A percentile compares a stretch with the other conserved stretches of the same genome.
phyloP scores from a whole-genome alignment of 1,139 yeast genomes.

The Geotrichum macrosporum region DNA sequence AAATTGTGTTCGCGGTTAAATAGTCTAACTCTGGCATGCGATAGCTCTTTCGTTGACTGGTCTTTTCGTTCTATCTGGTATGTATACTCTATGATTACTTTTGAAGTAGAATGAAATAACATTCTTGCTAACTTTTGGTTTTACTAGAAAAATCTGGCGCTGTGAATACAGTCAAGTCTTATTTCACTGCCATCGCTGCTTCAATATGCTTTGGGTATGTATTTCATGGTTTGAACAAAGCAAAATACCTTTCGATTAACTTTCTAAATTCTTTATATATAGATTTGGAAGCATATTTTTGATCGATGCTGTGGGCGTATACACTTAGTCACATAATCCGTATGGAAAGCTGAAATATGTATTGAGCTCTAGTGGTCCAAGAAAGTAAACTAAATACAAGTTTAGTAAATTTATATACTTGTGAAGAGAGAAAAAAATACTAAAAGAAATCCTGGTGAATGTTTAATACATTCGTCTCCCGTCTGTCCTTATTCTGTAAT shows the following conservation, averaged over 20 bases:
- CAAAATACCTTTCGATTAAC: too few relatives aligned
- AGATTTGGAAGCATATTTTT: conserved; percentile 40
- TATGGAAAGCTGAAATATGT: conserved; percentile 12
- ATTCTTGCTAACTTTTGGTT: too few relatives aligned
- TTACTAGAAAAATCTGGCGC: conserved; percentile 24
- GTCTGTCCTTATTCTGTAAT: conserved; percentile 33
- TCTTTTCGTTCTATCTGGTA: conserved; percentile 18
- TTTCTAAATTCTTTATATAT: too few relatives aligned
- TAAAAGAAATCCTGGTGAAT: conserved; percentile 38
- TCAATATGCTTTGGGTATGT: conserved; percentile 37
- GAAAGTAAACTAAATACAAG: background rate
- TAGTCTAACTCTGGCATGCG: too few relatives aligned
- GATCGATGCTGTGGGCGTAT: conserved; percentile 41
- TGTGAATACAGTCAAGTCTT: conserved; percentile 27
- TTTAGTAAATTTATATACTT: too few relatives aligned
- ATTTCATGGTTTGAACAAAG: too few relatives aligned
- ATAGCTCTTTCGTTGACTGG: conserved; percentile 21
- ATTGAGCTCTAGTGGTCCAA: too few relatives aligned
- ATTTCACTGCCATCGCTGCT: conserved; percentile 32
- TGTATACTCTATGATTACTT: background rate
- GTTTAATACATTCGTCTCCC: conserved; percentile 38
- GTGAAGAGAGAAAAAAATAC: conserved; percentile 22
- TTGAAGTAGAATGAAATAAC: too few relatives aligned
- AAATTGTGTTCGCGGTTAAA: too few relatives aligned
- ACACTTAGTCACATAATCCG: conserved; percentile 29